phyloP scores from a whole-genome alignment of 2,329 filamentous ascomycete species.

The Diaporthe citriasiana region DNA sequence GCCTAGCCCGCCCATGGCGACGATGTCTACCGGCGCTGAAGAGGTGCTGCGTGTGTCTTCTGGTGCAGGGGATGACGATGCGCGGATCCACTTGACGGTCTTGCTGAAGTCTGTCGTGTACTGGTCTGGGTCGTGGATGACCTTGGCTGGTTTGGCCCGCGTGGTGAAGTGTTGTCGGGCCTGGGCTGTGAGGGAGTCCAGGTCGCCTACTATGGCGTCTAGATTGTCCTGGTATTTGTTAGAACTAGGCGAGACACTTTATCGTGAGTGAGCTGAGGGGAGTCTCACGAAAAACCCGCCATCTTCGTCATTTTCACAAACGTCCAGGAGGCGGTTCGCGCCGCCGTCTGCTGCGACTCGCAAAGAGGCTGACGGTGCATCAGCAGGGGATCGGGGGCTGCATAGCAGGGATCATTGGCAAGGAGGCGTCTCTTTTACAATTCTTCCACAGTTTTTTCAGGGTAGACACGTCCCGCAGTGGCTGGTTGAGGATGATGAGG shows the following conservation, averaged over 20 bases:
- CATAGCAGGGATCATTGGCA: constrained; percentile 35
- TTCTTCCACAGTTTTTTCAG: constrained; percentile 65
- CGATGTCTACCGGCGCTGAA: constrained; percentile 65
- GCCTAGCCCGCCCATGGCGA: constrained; percentile 86
- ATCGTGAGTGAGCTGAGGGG: background rate
- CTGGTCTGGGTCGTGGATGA: constrained; percentile 84
- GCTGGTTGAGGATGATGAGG: constrained; percentile 67
- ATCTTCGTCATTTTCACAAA: constrained; percentile 46
- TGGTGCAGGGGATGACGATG: constrained; percentile 13
- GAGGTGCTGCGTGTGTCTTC: background rate
- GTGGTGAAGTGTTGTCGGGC: constrained; percentile 76
- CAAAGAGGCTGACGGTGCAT: constrained; percentile 65
- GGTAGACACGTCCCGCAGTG: constrained; percentile 60
- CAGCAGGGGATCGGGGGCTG: background rate
- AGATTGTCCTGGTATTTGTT: constrained; percentile 65
- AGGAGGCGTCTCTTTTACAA: constrained; percentile 51
- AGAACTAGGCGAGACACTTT: background rate
- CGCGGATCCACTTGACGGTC: constrained; percentile 73
- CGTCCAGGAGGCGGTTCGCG: constrained; percentile 79
- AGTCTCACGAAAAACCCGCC: constrained; percentile 53
- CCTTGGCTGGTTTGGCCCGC: constrained; percentile 61
- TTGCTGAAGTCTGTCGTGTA: constrained; percentile 94
- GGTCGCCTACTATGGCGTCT: constrained; percentile 85
- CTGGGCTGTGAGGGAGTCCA: constrained; percentile 82
- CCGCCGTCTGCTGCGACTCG: constrained; percentile 92